Conservation (phyloP, 2,329 filamentous ascomycete genomes). For the Hymenoscyphus repandus region DNA sequence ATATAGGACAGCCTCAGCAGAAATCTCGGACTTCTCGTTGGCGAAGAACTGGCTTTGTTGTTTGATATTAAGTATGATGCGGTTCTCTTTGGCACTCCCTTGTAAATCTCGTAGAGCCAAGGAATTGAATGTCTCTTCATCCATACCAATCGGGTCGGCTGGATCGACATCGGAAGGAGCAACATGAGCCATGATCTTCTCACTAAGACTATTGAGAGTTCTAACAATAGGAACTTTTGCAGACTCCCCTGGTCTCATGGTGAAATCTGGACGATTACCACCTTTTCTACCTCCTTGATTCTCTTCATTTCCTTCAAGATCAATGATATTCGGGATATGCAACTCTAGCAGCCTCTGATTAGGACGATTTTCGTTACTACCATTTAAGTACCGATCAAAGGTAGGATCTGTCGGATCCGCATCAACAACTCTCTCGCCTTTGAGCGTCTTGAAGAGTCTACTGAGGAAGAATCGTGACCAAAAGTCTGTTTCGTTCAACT, state of each 20-base stretch:
- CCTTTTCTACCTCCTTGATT: conserved; percentile 77
- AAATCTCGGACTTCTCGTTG: conserved; percentile 40
- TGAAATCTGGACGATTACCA: conserved; percentile 83
- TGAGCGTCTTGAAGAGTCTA: conserved; percentile 81
- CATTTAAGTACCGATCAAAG: conserved; percentile 80
- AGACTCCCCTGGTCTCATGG: conserved; percentile 73
- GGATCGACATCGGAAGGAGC: conserved; percentile 69
- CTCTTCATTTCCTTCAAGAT: conserved; percentile 90
- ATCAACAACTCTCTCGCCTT: conserved; percentile 80
- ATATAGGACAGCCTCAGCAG: conserved; percentile 44
- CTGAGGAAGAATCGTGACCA: conserved; percentile 95
- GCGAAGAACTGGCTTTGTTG: conserved; percentile 83
- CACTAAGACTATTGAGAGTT: conserved; percentile 83
- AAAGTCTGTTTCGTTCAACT: conserved; percentile 72
- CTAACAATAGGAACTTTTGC: conserved; percentile 84
- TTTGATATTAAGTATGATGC: conserved; percentile 80
- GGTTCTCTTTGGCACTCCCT: conserved; percentile 66
- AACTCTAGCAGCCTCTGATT: conserved; percentile 52
- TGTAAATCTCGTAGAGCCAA: conserved; percentile 76
- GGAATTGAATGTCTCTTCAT: conserved; percentile 69
- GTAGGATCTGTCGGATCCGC: conserved; percentile 70
- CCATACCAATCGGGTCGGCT: conserved; percentile 59
- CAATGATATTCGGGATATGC: conserved; percentile 81
- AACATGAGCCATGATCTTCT: conserved; percentile 88
- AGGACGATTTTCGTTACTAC: conserved; percentile 55